A percentile compares a stretch with the other conserved stretches of the same genome.
phyloP scores from a whole-genome alignment of 192 early-diverging fungal genomes.

The Coemansia sp. region DNA sequence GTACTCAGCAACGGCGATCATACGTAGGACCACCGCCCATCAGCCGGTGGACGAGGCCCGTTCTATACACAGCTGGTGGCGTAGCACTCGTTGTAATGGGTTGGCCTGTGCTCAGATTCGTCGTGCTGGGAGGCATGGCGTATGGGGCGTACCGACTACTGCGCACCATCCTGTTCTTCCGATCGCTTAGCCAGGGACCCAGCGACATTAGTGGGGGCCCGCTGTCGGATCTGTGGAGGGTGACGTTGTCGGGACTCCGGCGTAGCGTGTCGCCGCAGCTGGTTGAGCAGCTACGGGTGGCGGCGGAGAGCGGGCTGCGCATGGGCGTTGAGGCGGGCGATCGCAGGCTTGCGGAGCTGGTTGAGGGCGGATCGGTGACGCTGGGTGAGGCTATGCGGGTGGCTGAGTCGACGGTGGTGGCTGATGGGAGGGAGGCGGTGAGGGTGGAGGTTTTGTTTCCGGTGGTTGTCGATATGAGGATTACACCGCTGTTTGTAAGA shows the following conservation, averaged over 20 bases:
- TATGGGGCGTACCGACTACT: slow-evolving; percentile 26
- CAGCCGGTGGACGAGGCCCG: slow-evolving; percentile 21
- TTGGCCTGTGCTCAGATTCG: slow-evolving; percentile 45
- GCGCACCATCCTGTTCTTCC: slow-evolving; percentile 7
- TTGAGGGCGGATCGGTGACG: background rate
- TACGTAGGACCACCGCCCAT: background rate
- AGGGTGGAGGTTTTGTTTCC: slow-evolving; percentile 32
- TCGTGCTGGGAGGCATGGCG: slow-evolving; percentile 30
- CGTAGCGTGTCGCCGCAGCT: background rate
- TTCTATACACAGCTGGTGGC: slow-evolving; percentile 29
- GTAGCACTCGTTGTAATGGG: slow-evolving; percentile 21
- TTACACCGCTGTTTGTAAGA: slow-evolving; percentile 24
- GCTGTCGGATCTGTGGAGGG: background rate
- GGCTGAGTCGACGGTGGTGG: slow-evolving; percentile 1
- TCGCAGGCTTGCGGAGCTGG: background rate
- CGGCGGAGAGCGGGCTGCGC: background rate
- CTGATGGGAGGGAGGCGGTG: background rate
- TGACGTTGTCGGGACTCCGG: background rate
- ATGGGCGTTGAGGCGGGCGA: background rate
- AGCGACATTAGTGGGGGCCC: background rate
- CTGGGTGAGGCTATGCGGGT: slow-evolving; percentile 31
- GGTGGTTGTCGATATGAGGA: slow-evolving; percentile 18
- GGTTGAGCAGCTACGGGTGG: background rate
- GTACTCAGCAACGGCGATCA: background rate
- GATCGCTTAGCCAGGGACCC: background rate